Conservation (phyloP, 306 rosid genomes). For the Corylus avellana region DNA sequence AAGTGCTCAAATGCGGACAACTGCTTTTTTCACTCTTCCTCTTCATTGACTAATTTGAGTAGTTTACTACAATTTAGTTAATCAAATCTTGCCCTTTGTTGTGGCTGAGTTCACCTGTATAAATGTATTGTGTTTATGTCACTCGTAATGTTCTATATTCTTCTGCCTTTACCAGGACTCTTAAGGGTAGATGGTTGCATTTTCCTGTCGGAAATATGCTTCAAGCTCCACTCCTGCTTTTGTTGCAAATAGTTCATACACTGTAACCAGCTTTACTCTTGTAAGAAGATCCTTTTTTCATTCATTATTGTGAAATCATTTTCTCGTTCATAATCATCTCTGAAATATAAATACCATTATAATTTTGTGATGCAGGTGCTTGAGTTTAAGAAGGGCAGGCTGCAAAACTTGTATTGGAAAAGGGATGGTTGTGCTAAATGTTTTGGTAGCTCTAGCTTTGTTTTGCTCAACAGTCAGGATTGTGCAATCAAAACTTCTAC, state of each 20-base stretch:
- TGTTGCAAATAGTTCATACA: slow-evolving; percentile 59
- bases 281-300: slow-evolving; percentile 44
- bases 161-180: slow-evolving; percentile 49
- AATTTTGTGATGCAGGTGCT: slow-evolving; percentile 57
- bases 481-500: slow-evolving; percentile 67
- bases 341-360: not conserved
- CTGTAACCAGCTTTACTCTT: slow-evolving; percentile 89
- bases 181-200: slow-evolving; percentile 85
- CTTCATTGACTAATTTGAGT: slow-evolving; percentile 16
- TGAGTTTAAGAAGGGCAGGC: slow-evolving; percentile 85
- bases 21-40: slow-evolving; percentile 10
- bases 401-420: slow-evolving; percentile 84
- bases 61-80: slow-evolving; percentile 10
- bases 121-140: not conserved
- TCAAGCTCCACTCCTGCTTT: slow-evolving; percentile 78
- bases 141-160: slow-evolving; percentile 17
- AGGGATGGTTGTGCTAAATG: slow-evolving; percentile 80
- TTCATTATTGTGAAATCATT: slow-evolving; percentile 10
- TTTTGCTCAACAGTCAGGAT: slow-evolving; percentile 79
- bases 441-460: slow-evolving; percentile 50
- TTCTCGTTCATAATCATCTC: slow-evolving; percentile 7
- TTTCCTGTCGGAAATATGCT: slow-evolving; percentile 83
- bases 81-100: not conserved
- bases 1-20: not conserved
- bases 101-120: slow-evolving; percentile 2